These are phyloP conservation scores for Rhizopogon vesiculosus DNA, from an alignment of 768 basidiomycete genomes.

Conservation along the genomic window DNA sequence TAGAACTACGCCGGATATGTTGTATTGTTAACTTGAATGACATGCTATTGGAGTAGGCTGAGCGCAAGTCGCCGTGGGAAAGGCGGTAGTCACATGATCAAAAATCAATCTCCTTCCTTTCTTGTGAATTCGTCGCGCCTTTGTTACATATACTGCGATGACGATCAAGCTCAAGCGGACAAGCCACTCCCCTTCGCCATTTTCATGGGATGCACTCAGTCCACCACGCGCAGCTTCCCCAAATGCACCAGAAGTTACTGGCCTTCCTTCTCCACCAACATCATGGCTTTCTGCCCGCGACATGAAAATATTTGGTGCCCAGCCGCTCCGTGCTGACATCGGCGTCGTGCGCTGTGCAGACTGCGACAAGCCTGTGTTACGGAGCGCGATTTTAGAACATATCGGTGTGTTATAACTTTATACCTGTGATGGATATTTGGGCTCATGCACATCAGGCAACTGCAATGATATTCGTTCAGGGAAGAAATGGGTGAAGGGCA, in stretches of 20 bases:
- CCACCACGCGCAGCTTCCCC: slow-evolving; percentile 26
- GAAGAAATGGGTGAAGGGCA: slow-evolving; percentile 55
- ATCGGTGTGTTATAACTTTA: slow-evolving; percentile 44
- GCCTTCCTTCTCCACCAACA: slow-evolving; percentile 69
- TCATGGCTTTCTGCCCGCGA: slow-evolving; percentile 82
- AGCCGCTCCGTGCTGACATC: slow-evolving; percentile 68
- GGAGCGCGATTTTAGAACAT: slow-evolving; percentile 74
- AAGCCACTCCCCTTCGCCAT: slow-evolving; percentile 46
- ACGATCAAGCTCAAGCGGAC: slow-evolving; percentile 39
- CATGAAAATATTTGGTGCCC: slow-evolving; percentile 83
- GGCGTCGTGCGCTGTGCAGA: slow-evolving; percentile 70
- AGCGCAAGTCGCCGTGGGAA: neutral
- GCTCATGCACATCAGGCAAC: slow-evolving; percentile 37
- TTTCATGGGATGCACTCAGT: slow-evolving; percentile 55
- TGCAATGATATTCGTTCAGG: slow-evolving; percentile 56
- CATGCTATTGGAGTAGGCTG: neutral
- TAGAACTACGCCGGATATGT: neutral
- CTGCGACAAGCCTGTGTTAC: slow-evolving; percentile 77
- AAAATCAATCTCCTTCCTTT: neutral
- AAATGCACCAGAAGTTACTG: slow-evolving; percentile 31
- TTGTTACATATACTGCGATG: slow-evolving; percentile 21
- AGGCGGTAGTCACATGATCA: neutral
- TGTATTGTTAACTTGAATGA: neutral
- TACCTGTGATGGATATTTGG: slow-evolving; percentile 1
- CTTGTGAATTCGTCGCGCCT: neutral